phyloP scores from a whole-genome alignment of 2,329 filamentous ascomycete species.

The Leptoxyphium fumago region DNA sequence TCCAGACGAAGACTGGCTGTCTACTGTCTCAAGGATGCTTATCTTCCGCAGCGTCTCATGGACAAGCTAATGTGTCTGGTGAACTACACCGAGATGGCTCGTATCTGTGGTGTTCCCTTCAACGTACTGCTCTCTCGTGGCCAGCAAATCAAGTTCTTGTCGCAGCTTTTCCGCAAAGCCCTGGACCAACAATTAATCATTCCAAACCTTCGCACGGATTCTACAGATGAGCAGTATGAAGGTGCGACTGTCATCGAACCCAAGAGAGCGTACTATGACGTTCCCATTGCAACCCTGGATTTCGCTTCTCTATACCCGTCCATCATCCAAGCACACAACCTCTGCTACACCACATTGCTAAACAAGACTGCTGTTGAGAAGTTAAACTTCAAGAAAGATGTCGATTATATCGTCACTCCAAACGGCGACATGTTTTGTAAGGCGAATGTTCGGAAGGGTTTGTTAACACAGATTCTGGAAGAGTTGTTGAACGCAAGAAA shows the following conservation, averaged over 20 bases:
- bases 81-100: conserved; percentile 99
- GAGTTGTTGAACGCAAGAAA: conserved; percentile 87
- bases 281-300: conserved; percentile 92
- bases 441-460: conserved; percentile 71
- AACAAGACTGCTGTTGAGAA: conserved; percentile 66
- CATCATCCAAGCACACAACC: conserved; percentile 97
- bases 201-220: conserved; percentile 62
- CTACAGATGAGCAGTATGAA: conserved; percentile 77
- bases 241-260: conserved; percentile 97
- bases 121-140: conserved; percentile 83
- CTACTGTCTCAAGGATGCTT: conserved; percentile 96
- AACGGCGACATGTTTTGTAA: conserved; percentile 92
- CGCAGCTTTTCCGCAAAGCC: conserved; percentile 90
- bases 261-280: conserved; percentile 80
- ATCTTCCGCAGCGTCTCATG: conserved; percentile 83
- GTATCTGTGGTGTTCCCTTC: conserved; percentile 96
- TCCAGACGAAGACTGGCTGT: conserved; percentile 79
- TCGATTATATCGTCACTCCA: conserved; percentile 92
- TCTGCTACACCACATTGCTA: conserved; percentile 90
- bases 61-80: conserved; percentile 97
- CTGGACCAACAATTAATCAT: conserved; percentile 87
- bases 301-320: conserved; percentile 96
- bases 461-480: conserved; percentile 89
- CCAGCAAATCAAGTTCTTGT: conserved; percentile 96
- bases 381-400: conserved; percentile 64